Evolutionary conservation across 495 filamentous ascomycete genomes (phyloP), one percentile per base, ranked within the genome.

Genomic region (Talaromyces adpressus): DNA sequence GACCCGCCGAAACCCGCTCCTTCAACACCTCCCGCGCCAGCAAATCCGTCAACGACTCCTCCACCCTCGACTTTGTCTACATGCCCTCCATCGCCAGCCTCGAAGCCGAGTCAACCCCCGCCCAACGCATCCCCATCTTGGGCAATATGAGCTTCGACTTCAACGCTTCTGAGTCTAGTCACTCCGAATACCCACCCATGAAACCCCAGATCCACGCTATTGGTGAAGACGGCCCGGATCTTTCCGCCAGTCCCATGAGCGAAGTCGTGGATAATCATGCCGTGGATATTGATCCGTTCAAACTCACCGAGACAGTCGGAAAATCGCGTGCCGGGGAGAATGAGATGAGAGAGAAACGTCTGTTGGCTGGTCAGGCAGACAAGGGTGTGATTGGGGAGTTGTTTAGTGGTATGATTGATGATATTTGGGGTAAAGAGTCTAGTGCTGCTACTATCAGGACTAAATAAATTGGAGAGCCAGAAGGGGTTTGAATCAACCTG

Each of bases 51-150:
- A 77, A 80, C 65, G 85, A 88, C 76, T 75, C 72, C 63, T 85
- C 83, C 47, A 82, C 85, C 30, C 85, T 88, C 60, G 86, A 88
- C 77, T 85, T 87, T 65, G 80, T 80, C 67, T 87, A 81, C 78
- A 75, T 89, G 72, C 86, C 86, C 32, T 74, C 79, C 59, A 68
- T 79, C 69, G 72, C 75, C 56, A 77, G 80, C 58, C 64, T 81
- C 20, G 78, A 81, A 41, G 66, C 70, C 8, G 58, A 69, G 16
- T 61, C 72, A 9, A 23, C 68, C 41, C 56, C 73, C 18, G 64
- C 72, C 39, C 70, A 72, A 9, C 80, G 76, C 58, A 77, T 86
- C 58, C 85, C 85, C 67, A 75, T 87, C 66, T 75, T 87, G 66
- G 77, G 83, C 61, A 75, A 79, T 57, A 74, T 78, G 51, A 72